Conservation (phyloP, 2,329 filamentous ascomycete species). For the Pyrenochaeta sp. region DNA sequence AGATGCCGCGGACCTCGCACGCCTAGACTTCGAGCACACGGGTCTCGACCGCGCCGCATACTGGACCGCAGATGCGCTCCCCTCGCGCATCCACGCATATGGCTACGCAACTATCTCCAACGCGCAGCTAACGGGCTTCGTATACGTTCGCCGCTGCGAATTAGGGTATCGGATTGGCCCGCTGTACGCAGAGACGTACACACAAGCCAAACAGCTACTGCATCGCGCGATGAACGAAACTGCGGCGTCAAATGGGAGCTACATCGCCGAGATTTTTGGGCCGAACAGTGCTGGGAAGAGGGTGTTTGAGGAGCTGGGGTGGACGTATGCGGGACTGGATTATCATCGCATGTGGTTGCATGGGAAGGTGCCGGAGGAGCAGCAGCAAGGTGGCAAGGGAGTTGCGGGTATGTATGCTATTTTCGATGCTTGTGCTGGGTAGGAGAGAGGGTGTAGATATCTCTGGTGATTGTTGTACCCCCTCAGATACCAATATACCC, state of each 20-base stretch:
- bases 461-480: no score
- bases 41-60: constrained; percentile 40
- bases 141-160: constrained; percentile 40
- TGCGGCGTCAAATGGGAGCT: constrained; percentile 20
- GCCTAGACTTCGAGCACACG: constrained; percentile 38
- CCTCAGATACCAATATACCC: no score
- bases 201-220: constrained; percentile 34
- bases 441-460: no score
- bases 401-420: constrained; percentile 43
- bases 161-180: constrained; percentile 46
- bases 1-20: constrained; percentile 24
- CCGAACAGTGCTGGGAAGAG: constrained; percentile 35
- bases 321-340: constrained; percentile 34
- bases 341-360: constrained; percentile 51
- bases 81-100: constrained; percentile 33
- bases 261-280: constrained; percentile 46
- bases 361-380: constrained; percentile 38
- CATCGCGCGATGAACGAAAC: constrained; percentile 32
- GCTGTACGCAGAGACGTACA: constrained; percentile 39
- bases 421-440: constrained; percentile 44
- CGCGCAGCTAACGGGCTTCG: constrained; percentile 32
- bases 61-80: constrained; percentile 40
- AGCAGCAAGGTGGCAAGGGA: constrained; percentile 38
- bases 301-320: constrained; percentile 45
- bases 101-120: constrained; percentile 32